Evolutionary conservation across 2,329 filamentous ascomycete genomes (phyloP).

Genomic region (Pestalotiopsis sp.): DNA sequence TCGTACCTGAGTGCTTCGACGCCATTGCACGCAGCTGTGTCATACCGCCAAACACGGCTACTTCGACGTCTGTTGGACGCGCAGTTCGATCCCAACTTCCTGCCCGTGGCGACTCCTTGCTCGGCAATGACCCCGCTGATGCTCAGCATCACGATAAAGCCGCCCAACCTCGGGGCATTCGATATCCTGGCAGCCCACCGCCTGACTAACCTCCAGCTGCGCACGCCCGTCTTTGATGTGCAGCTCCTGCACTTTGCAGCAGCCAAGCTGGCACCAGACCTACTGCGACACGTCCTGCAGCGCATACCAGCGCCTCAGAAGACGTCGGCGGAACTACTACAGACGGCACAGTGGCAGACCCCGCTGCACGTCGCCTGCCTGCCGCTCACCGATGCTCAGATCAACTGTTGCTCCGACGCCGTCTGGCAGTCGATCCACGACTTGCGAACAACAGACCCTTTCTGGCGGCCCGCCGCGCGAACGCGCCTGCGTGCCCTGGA

Average conservation of each 20-base stretch:
- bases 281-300: not conserved
- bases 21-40: not conserved
- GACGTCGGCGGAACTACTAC: not conserved
- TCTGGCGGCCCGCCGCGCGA: not conserved
- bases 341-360: not conserved
- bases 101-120: not conserved
- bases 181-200: not conserved
- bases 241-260: not conserved
- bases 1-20: not conserved
- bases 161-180: not conserved
- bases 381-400: not conserved
- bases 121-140: not conserved
- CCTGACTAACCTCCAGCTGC: not conserved
- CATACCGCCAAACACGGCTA: not conserved
- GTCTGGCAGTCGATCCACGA: not conserved
- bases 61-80: not conserved
- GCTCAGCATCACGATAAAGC: not conserved
- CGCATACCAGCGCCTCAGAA: not conserved
- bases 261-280: not conserved
- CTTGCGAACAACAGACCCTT: not conserved
- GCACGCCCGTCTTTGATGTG: not conserved
- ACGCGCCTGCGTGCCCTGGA: not conserved
- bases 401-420: not conserved
- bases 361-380: not conserved
- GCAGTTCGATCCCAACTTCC: not conserved